phyloP scores from a whole-genome alignment of 192 early-diverging fungal species.

The Linnemannia elongata region DNA sequence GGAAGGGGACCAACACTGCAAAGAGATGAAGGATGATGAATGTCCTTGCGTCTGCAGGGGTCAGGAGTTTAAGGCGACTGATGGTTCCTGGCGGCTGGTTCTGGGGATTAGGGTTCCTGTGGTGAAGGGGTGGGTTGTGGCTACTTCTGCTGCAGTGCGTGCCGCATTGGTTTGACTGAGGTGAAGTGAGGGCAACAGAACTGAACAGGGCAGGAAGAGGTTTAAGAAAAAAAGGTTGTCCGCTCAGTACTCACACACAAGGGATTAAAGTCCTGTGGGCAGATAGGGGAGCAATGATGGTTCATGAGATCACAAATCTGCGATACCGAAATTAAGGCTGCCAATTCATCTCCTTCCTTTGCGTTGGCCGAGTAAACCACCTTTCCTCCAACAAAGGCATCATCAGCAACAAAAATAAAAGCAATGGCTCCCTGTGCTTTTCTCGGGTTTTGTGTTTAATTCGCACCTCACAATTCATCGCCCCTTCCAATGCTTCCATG shows the following conservation, averaged over 20 bases:
- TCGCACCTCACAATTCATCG: background rate
- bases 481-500: background rate
- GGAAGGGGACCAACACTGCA: conserved; percentile 5
- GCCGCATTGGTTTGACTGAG: background rate
- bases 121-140: background rate
- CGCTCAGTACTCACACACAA: too few species aligned
- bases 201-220: too few species aligned
- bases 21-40: conserved; percentile 1
- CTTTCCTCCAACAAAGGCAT: too few species aligned
- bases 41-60: background rate
- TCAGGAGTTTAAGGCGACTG: background rate
- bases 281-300: too few species aligned
- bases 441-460: background rate
- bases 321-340: too few species aligned
- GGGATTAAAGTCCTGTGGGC: too few species aligned
- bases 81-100: background rate
- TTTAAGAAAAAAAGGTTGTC: too few species aligned
- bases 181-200: background rate
- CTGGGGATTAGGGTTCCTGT: background rate
- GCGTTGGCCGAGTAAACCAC: too few species aligned
- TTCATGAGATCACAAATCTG: too few species aligned
- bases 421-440: background rate
- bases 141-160: background rate
- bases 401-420: too few species aligned
- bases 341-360: too few species aligned